A percentile compares a stretch with the other conserved stretches of the same genome.
Evolutionary conservation across 805 yeast species (phyloP).

Genomic region (Monosporozyma solicola): DNA sequence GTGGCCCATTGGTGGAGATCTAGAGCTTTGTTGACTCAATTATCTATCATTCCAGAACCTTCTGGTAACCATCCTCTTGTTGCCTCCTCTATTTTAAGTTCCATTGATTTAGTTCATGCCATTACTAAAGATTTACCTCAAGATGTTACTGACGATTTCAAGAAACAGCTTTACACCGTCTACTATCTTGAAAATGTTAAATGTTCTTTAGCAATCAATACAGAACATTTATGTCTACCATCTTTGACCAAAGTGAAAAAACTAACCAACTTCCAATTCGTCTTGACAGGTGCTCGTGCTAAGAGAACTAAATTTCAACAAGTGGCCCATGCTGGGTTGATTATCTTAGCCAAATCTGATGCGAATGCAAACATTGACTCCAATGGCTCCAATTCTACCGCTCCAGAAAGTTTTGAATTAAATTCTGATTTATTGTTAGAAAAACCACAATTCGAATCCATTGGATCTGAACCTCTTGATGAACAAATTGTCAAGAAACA

Average conservation of each 20-base stretch:
- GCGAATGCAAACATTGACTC: constrained; percentile 1
- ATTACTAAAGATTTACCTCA: constrained; percentile 18
- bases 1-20: constrained; percentile 68
- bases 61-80: constrained; percentile 38
- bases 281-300: constrained; percentile 82
- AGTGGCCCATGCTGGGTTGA: constrained; percentile 59
- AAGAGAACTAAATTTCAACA: constrained; percentile 78
- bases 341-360: constrained; percentile 59
- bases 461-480: constrained; percentile 41
- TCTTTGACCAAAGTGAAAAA: constrained; percentile 48
- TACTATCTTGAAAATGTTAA: constrained; percentile 64
- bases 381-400: constrained; percentile 12
- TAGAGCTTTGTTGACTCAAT: constrained; percentile 55
- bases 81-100: constrained; percentile 27
- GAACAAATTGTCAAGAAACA: constrained; percentile 34
- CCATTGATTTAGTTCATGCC: constrained; percentile 24
- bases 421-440: constrained; percentile 75
- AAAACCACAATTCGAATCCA: constrained; percentile 57
- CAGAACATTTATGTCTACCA: constrained; percentile 53
- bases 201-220: constrained; percentile 48
- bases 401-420: constrained; percentile 51
- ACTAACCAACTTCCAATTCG: constrained; percentile 50
- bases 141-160: constrained; percentile 24
- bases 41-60: constrained; percentile 55
- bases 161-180: constrained; percentile 35